These are phyloP conservation scores for Nitzschia sp. DNA, from an alignment of 108 stramenopile genomes.

Conservation along the genomic window DNA sequence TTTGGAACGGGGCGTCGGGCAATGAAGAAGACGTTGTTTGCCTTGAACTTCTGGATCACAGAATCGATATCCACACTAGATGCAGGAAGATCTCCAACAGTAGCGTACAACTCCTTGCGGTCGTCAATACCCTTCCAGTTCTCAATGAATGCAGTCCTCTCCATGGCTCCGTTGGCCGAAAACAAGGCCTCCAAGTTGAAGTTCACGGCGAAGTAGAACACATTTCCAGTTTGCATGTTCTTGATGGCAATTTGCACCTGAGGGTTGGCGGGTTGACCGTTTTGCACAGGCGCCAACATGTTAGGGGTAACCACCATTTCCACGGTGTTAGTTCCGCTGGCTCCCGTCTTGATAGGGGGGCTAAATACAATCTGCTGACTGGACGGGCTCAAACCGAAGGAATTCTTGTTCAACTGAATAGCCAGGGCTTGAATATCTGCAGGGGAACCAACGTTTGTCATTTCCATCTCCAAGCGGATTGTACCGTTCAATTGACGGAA, in stretches of 20 bases:
- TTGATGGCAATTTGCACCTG: conserved; percentile 93
- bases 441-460: conserved; percentile 68
- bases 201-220: conserved; percentile 90
- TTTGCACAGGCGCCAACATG: conserved; percentile 76
- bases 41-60: conserved; percentile 75
- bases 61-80: conserved; percentile 73
- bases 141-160: conserved; percentile 77
- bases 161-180: conserved; percentile 71
- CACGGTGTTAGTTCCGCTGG: conserved; percentile 52
- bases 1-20: conserved; percentile 92
- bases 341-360: conserved; percentile 67
- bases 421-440: conserved; percentile 81
- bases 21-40: conserved; percentile 84
- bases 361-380: conserved; percentile 85
- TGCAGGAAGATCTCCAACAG: conserved; percentile 69
- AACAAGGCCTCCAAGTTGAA: conserved; percentile 83
- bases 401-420: conserved; percentile 97
- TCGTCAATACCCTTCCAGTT: conserved; percentile 89
- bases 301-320: conserved; percentile 69
- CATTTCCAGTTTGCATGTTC: conserved; percentile 83
- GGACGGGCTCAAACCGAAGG: conserved; percentile 92
- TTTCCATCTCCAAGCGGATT: conserved; percentile 83
- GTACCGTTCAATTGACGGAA: conserved; percentile 70
- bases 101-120: conserved; percentile 79
- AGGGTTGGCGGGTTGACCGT: conserved; percentile 66